phyloP scores from a whole-genome alignment of 2,329 filamentous ascomycete species.

The Leptographium lundbergii region DNA sequence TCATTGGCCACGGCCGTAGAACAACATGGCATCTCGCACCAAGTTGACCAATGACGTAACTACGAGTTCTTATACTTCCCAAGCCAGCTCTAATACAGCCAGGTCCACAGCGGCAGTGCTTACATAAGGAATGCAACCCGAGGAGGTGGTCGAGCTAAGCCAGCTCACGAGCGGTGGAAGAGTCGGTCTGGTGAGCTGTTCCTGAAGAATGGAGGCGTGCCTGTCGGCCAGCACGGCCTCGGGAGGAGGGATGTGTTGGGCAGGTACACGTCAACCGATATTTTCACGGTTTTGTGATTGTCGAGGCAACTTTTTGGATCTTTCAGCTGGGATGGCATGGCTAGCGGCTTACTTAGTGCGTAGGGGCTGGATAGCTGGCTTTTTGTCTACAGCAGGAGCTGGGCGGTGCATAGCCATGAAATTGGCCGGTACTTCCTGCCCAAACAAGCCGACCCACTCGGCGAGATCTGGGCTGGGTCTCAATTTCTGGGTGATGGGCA shows the following conservation, averaged over 20 bases:
- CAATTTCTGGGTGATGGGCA: not conserved
- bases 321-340: not conserved
- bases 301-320: not conserved
- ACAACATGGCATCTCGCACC: too few species aligned
- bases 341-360: not conserved
- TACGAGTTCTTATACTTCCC: not conserved
- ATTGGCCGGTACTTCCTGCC: not conserved
- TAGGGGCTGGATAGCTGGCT: not conserved
- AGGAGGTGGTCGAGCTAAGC: not conserved
- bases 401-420: not conserved
- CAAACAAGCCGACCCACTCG: not conserved
- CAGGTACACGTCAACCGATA: not conserved
- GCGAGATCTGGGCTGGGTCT: not conserved
- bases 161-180: not conserved
- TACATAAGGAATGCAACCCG: not conserved
- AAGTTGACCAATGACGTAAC: not conserved
- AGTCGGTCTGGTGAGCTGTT: not conserved
- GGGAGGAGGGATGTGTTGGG: not conserved
- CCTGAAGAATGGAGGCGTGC: not conserved
- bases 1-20: not conserved
- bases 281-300: not conserved
- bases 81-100: not conserved
- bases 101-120: not conserved
- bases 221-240: not conserved
- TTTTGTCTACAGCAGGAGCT: not conserved